Conservation (phyloP, 306 rosid species). For the Mimosa bimucronata region DNA sequence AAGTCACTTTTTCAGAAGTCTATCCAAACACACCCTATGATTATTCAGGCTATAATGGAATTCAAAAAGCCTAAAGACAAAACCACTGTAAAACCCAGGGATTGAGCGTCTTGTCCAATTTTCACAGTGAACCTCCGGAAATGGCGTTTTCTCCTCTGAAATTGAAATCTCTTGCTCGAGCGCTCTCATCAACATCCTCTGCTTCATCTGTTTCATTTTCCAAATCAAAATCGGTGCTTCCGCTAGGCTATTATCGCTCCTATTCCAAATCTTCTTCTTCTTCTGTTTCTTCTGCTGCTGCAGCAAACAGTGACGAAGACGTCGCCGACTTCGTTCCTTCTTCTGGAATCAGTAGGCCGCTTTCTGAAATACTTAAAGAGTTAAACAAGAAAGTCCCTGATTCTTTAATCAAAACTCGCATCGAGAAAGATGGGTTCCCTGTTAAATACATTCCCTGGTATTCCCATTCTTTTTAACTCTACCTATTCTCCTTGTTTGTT, state of each 20-base stretch:
- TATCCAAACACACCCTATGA: too few relatives aligned
- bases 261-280: slow-evolving; percentile 35
- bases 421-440: slow-evolving; percentile 54
- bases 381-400: slow-evolving; percentile 86
- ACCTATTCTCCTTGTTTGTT: too few relatives aligned
- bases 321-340: slow-evolving; percentile 11
- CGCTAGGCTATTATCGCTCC: not conserved
- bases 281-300: not conserved
- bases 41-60: not conserved
- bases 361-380: slow-evolving; percentile 73
- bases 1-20: too few relatives aligned
- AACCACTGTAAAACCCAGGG: not conserved
- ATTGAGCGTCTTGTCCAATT: not conserved
- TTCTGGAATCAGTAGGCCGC: slow-evolving; percentile 73
- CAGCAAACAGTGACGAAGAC: slow-evolving; percentile 25
- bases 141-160: slow-evolving; percentile 35
- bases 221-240: slow-evolving; percentile 5
- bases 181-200: not conserved
- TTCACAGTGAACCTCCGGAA: not conserved
- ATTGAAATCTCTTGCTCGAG: slow-evolving; percentile 6
- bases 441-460: slow-evolving; percentile 77
- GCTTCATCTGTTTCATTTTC: slow-evolving; percentile 2
- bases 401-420: slow-evolving; percentile 60
- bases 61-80: not conserved
- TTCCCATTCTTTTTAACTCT: too few relatives aligned